Evolutionary conservation across 2,329 filamentous ascomycete species (phyloP).

Genomic region (Chalaropsis ovoidea): DNA sequence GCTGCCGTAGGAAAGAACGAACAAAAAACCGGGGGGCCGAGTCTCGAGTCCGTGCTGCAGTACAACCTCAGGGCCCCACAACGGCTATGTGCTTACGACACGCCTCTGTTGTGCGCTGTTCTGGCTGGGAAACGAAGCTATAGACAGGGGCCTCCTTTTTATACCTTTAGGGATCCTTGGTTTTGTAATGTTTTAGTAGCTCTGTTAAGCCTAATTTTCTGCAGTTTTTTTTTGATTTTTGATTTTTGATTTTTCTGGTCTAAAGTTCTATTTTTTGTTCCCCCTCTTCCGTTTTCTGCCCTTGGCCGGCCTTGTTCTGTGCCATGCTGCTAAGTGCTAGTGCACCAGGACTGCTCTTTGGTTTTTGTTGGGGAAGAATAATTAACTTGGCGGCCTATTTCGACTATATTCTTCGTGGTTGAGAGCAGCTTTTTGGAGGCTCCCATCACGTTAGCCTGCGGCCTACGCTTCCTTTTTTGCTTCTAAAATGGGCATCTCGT

Average conservation of each 20-base stretch:
- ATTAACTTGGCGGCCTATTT: constrained; percentile 10
- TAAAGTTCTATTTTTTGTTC: background rate
- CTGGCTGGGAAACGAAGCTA: background rate
- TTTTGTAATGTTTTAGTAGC: background rate
- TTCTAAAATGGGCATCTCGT: background rate
- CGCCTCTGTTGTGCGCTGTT: background rate
- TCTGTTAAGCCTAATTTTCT: background rate
- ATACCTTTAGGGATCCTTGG: background rate
- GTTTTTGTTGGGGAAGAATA: constrained; percentile 7
- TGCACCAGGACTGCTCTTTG: background rate
- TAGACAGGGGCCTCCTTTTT: background rate
- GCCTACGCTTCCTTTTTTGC: background rate
- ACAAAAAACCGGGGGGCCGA: background rate
- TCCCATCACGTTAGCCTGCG: background rate
- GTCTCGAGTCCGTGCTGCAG: background rate
- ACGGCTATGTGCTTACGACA: background rate
- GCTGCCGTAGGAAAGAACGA: background rate
- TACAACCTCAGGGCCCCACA: background rate
- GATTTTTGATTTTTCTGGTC: background rate
- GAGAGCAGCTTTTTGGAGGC: background rate
- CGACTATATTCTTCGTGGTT: constrained; percentile 3
- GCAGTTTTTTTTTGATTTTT: background rate
- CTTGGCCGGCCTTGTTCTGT: background rate
- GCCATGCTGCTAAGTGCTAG: background rate
- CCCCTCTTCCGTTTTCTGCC: background rate